phyloP scores from a whole-genome alignment of 768 basidiomycete species.

The Amanita subjunquillea region DNA sequence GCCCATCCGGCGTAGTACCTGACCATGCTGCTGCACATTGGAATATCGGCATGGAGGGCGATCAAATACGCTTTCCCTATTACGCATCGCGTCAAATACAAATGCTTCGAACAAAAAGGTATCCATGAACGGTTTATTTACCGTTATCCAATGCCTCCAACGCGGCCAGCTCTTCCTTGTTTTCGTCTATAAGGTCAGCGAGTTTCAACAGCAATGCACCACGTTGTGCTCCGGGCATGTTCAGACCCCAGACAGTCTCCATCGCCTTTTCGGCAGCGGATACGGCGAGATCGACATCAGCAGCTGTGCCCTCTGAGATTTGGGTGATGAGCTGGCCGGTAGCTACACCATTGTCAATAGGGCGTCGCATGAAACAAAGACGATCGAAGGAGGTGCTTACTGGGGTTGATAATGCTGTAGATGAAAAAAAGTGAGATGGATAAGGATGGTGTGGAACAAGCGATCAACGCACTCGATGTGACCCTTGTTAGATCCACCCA shows the following conservation, averaged over 20 bases:
- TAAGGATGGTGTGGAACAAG: background rate
- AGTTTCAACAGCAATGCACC: constrained; percentile 51
- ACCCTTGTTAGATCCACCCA: constrained; percentile 1
- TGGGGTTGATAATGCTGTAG: constrained; percentile 47
- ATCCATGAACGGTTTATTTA: constrained; percentile 10
- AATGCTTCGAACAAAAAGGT: background rate
- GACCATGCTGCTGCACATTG: constrained; percentile 34
- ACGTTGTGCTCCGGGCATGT: constrained; percentile 40
- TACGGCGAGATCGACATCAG: constrained; percentile 75
- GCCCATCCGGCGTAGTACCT: constrained; percentile 88
- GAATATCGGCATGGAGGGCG: constrained; percentile 43
- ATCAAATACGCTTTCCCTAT: constrained; percentile 34
- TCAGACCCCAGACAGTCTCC: constrained; percentile 62
- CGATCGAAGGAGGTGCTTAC: constrained; percentile 14
- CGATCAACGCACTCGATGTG: constrained; percentile 1
- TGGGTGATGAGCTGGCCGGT: constrained; percentile 53
- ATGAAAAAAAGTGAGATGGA: background rate
- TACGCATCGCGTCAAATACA: background rate
- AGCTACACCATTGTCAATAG: constrained; percentile 21
- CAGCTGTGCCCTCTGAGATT: constrained; percentile 47
- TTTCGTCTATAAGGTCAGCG: constrained; percentile 49
- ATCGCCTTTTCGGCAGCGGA: constrained; percentile 45
- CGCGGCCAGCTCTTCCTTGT: constrained; percentile 59
- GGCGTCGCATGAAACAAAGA: background rate
- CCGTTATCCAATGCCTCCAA: constrained; percentile 67